phyloP scores from a whole-genome alignment of 169 alveolate genomes.

The Eimeria sp. region DNA sequence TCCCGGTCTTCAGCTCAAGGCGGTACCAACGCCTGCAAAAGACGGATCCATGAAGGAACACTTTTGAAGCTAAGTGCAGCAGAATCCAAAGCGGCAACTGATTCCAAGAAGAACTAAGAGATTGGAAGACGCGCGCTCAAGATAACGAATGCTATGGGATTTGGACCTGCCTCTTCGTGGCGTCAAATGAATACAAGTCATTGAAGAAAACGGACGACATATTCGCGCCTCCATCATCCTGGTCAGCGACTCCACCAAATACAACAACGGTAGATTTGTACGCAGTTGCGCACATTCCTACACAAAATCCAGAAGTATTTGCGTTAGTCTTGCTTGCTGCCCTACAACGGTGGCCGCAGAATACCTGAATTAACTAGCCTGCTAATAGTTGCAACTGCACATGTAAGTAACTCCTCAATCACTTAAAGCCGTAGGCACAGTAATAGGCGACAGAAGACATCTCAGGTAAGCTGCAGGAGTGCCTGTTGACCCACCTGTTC shows the following conservation, averaged over 20 bases:
- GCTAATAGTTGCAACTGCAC: neutral
- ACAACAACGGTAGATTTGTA: slow-evolving; percentile 89
- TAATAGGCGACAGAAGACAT: neutral
- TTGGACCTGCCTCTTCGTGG: slow-evolving; percentile 83
- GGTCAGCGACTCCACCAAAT: slow-evolving; percentile 95
- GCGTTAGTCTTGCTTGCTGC: neutral
- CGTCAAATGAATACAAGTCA: slow-evolving; percentile 89
- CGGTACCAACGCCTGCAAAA: slow-evolving; percentile 79
- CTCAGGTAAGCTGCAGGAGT: neutral
- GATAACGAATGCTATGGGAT: neutral
- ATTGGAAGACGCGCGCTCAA: neutral
- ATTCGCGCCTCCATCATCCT: slow-evolving; percentile 90
- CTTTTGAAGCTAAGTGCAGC: neutral
- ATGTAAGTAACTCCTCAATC: neutral
- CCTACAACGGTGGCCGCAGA: neutral
- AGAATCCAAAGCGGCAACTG: neutral
- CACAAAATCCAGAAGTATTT: neutral
- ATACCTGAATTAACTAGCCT: neutral
- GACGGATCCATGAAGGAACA: too few species aligned
- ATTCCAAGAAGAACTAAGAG: neutral
- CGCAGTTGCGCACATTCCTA: slow-evolving; percentile 81
- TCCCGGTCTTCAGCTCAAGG: slow-evolving; percentile 64
- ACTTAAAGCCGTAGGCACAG: neutral
- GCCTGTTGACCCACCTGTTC: slow-evolving; percentile 68
- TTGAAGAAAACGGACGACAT: slow-evolving; percentile 89